Evolutionary conservation across 1,284 basidiomycete species (phyloP), one percentile per base, ranked within the genome.

Genomic region (Pterula multifida): DNA sequence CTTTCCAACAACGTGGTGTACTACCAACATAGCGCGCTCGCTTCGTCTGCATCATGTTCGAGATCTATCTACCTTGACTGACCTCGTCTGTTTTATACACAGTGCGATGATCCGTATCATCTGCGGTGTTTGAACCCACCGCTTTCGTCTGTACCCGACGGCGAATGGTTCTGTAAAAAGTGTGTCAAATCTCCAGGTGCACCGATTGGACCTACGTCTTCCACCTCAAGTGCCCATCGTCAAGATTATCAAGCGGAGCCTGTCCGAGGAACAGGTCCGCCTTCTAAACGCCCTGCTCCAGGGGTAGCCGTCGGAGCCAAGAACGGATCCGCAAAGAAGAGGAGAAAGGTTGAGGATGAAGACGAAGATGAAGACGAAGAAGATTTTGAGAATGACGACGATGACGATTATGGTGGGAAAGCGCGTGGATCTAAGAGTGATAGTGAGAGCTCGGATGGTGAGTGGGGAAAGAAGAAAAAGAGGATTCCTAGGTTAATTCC

Each of bases 101-200:
- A 92, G 85, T 98, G 93, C 63, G 93, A 97, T 60, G 75, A 77
- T 45, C 90, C 92, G 0, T 96, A 87, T 63, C 93, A 98, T 63
- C 69, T 88, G 12, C 72, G 71, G 2, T 98, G 93, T 63, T 75
- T 95, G 47, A 66, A 71, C 26, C 93, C 92, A 3, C 88, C 90
- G 2, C 67, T 98, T 47, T 62, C 68, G 13, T 78, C 71, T 1
- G 69, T 94, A 13, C 94, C 94, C 0, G 87, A 90, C 21, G 93
- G 88, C 32, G 89, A 93, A 63, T 95, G 91, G 91, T 94, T 93
- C 72, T 94, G 90, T 60, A 80, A 85, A 0, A 69, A 74, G 47
- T 94, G 90, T 17, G 6, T 17, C 39, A 42, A n/a, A n/a, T 17
- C 39, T 9, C 39, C 39, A n/a, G 39, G 39, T 19, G 39, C 39